Evolutionary conservation across 148 eudicot species (phyloP), one percentile per base, ranked within the genome.

Genomic region (Gaultheria prostrata): DNA sequence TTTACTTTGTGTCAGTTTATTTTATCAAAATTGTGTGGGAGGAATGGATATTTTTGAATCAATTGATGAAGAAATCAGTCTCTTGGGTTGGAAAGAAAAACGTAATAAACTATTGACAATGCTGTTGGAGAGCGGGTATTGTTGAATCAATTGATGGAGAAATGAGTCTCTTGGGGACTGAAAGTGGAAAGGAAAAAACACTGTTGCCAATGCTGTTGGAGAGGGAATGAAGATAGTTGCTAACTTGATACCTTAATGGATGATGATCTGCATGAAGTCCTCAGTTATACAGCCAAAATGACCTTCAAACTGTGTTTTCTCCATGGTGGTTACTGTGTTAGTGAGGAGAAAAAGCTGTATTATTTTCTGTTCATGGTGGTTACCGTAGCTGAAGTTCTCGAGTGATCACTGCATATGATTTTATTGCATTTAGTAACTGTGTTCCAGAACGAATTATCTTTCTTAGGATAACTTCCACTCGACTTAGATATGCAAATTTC

Each of bases 221-320:
- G 49, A 39, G 50, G 49, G 76, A 73, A 33, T 35, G 76, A 73
- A 73, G 49, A 73, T 73, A 20, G 48, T 7, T 73, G 76, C 32
- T 73, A 39, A 73, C 15, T 35, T n/a, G 28, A 43, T 74, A 17
- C 51, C 10, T 74, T 45, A 74, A 21, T 5, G 39, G n/a, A 48
- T 74, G 28, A n/a, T 74, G 21, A 20, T 74, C 39, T 74, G 24
- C 77, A 21, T 74, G 14, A 32, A 74, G 77, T 45, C 28, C 77
- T 20, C 77, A 20, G 26, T 43, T 74, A 18, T 71, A 26, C 17
- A 17, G 17, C 24, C 45, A 74, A 43, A 74, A 39, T 43, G 53
- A 20, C 28, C n/a, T 74, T 43, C 15, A 45, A 20, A 74, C 15
- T 45, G 77, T 45, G 20, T n/a, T 39, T 72, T 17, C 12, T 74